phyloP scores from a whole-genome alignment of 139 green algal genomes.

The Nannochloris sp. region DNA sequence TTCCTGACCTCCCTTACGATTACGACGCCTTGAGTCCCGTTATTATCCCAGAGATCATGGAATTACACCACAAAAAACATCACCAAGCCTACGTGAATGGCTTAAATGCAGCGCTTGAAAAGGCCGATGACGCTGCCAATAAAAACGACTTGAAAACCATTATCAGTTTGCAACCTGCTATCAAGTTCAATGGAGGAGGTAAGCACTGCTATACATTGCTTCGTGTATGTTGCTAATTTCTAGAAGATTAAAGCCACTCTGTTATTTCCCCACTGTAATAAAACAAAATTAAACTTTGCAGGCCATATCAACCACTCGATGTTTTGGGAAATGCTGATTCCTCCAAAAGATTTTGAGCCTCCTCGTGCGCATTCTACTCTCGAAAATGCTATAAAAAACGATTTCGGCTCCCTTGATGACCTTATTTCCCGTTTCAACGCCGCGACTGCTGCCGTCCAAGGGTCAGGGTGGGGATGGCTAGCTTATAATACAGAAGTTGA shows the following conservation, averaged over 20 bases:
- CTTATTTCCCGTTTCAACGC: slow-evolving; percentile 71
- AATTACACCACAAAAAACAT: slow-evolving; percentile 94
- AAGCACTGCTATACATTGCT: background rate
- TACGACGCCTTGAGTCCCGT: slow-evolving; percentile 84
- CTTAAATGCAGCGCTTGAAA: slow-evolving; percentile 73
- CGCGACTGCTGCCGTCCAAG: slow-evolving; percentile 75
- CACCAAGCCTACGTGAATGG: slow-evolving; percentile 82
- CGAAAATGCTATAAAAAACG: slow-evolving; percentile 60
- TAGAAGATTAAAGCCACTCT: background rate
- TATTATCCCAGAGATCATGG: slow-evolving; percentile 92
- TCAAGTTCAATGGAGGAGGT: slow-evolving; percentile 97
- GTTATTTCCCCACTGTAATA: background rate
- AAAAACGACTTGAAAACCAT: slow-evolving; percentile 66
- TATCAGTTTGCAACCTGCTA: slow-evolving; percentile 70
- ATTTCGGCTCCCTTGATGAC: slow-evolving; percentile 83
- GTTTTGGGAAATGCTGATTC: slow-evolving; percentile 90
- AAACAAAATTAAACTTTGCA: slow-evolving; percentile 20
- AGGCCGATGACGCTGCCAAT: slow-evolving; percentile 60
- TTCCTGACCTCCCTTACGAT: slow-evolving; percentile 89
- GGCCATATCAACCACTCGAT: slow-evolving; percentile 95
- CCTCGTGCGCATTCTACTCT: slow-evolving; percentile 43
- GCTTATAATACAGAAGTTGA: slow-evolving; percentile 66
- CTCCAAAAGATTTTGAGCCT: slow-evolving; percentile 40
- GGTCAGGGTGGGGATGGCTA: slow-evolving; percentile 94
- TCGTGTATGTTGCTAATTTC: background rate